phyloP scores from a whole-genome alignment of 140 eudicot species.

The Erigeron philadelphicus region DNA sequence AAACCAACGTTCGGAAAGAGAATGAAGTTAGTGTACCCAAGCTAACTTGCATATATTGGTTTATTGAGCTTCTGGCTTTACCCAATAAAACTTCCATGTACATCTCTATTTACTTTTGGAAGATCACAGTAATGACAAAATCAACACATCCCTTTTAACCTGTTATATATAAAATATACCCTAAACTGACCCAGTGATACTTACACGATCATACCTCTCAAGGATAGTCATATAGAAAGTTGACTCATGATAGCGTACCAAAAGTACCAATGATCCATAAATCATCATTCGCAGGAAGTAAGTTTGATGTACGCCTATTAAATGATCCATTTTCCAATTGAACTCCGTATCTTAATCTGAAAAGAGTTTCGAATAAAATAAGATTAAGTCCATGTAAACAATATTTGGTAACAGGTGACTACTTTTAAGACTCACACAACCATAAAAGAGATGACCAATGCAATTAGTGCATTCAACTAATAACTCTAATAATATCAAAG shows the following conservation, averaged over 20 bases:
- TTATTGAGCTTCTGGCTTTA: too few species aligned
- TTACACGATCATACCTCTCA: neutral
- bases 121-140: too few species aligned
- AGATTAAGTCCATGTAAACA: neutral
- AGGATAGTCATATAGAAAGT: conserved; percentile 3
- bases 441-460: neutral
- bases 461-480: neutral
- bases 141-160: neutral
- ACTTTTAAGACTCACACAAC: neutral
- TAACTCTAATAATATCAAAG: too few species aligned
- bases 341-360: conserved; percentile 87
- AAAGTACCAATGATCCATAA: conserved; percentile 73
- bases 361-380: conserved; percentile 21
- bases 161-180: neutral
- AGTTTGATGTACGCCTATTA: conserved; percentile 67
- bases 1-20: too few species aligned
- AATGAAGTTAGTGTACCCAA: too few species aligned
- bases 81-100: too few species aligned
- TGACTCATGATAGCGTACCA: conserved; percentile 18
- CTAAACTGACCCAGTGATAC: too few species aligned
- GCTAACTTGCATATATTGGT: too few species aligned
- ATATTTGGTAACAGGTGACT: neutral
- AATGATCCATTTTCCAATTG: conserved; percentile 81
- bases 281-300: conserved; percentile 78
- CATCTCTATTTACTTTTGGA: too few species aligned